Base-by-base conservation (phyloP, 1,284 basidiomycete species). In the Calocybe gambosa region DNA sequence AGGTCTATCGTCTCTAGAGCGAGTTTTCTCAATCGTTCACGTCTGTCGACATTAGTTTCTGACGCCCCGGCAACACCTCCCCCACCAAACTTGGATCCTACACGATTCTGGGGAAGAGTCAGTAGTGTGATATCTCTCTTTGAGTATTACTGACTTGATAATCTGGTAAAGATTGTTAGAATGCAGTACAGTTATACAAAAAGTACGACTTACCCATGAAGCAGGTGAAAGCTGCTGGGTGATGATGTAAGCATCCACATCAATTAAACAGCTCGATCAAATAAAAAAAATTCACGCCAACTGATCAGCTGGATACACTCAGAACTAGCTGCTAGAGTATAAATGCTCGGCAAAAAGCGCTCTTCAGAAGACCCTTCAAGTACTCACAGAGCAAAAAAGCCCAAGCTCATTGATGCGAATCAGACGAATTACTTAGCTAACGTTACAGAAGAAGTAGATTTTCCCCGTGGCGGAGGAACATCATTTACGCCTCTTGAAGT, bases 1-100 rank as follows among this genome's bases (percentile, higher is more conserved):
- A 97, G 77, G 67, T 97, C 93, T 59, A 97, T 97, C 0, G 94
- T 96, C 71, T 96, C 93, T 50, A 96, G 70, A 2, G 93, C 96
- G 25, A 99, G 83, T 70, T 98, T 98, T 50, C 94, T 75, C 39
- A 99, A 74, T 40, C 96, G 85, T 65, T 99, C 96, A 51, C 96
- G 76, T 49, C 96, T 77, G 71, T 99, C 95, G 8, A 99, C 88
- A 62, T 97, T 97, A 35, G 85, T 86, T 70, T 99, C 96, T 25
- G 85, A 89, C 19, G 88, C 88, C 25, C 92, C 89, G 39, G 91
- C 89, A 44, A 93, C 91, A 74, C 93, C 93, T 61, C 93, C 93
- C 49, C 92, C 90, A 55, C 93, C 93, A 62, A 96, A 95, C 65
- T 95, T 96, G 44, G 90, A 93, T 42, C 93, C 93, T 43, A 93